Base-by-base conservation (phyloP, 1,139 yeast genomes). In the Zygosaccharomyces pseudobailii region DNA sequence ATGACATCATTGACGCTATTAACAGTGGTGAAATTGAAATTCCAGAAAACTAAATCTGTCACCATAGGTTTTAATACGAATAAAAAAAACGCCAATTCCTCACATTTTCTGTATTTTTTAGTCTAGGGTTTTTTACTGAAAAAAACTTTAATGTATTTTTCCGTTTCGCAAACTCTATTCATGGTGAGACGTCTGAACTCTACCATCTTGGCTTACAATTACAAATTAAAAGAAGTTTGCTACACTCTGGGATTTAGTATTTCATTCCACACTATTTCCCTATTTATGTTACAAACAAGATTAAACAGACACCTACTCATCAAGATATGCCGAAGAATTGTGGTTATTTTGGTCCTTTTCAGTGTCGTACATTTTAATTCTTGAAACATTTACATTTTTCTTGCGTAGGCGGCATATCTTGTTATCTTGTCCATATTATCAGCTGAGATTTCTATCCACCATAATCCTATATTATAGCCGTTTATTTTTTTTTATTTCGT, bases 1-100 rank as follows among this genome's bases (percentile, higher is more conserved):
- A 92, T 75, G 97, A 87, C 75, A 85, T 92, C 79, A 89, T 89
- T 71, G 97, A 89, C 67, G 96, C 92, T 75, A 90, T 90, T 75
- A 83, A 90, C 79, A 92, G 86, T 76, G 98, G 98, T 78, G 96
- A 88, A 77, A 84, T 90, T 71, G 97, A 90, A 78, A 87, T 84
- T 72, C 90, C 90, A 80, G 90, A 82, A 77, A 84, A 84, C 83
- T 84, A 82, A 79, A 67, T 66, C 48, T 46, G 48, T 46, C 52
- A 43, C 40, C 48, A 49, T 47, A 45, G 42, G 50, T 38, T 46
- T 46, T 41, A 46, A 46, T 49, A 48, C 52, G 47, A 49, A 39
- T 46, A 47, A 49, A 43, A 51, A 48, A 54, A 47, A 52, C 47
- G 48, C 47, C 50, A 51, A 38, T 55, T 53, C 47, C 54, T 54